Evolutionary conservation across 352 stramenopile species (phyloP).

Genomic region (Nannochloropsis limnetica): DNA sequence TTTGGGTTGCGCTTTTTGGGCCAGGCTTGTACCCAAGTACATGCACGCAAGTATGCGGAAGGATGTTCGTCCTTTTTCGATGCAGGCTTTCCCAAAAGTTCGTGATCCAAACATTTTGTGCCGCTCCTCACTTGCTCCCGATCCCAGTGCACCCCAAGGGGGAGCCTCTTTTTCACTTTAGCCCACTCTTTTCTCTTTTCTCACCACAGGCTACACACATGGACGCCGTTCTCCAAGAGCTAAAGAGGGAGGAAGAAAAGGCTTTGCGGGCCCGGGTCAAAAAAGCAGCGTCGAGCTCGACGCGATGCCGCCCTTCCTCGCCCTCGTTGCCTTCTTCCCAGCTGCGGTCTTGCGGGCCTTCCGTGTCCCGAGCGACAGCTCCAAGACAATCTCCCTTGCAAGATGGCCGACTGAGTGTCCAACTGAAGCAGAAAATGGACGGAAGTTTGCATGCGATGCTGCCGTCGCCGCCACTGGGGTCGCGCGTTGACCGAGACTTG

Average conservation of each 20-base stretch:
- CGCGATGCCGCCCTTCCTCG: neutral
- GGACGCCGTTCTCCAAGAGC: neutral
- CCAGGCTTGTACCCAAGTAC: neutral
- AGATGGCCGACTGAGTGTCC: neutral
- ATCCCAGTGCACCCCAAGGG: too few relatives aligned
- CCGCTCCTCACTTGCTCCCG: neutral
- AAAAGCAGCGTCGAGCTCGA: neutral
- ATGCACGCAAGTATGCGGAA: neutral
- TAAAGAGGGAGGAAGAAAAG: neutral
- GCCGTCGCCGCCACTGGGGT: neutral
- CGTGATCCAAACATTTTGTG: neutral
- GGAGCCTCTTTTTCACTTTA: neutral
- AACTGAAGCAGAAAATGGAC: neutral
- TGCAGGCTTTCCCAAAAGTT: neutral
- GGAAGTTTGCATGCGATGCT: neutral
- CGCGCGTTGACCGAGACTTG: neutral
- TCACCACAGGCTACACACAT: neutral
- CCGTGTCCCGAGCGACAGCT: neutral
- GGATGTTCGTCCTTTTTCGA: neutral
- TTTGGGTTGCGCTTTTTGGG: neutral
- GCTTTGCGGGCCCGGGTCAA: neutral
- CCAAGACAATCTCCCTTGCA: neutral
- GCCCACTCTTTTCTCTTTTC: neutral
- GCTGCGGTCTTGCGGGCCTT: neutral
- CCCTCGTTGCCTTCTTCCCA: neutral